A percentile compares a stretch with the other conserved stretches of the same genome.
These are phyloP conservation scores for Escallonia rubra DNA, from an alignment of 129 eudicot species.

Conservation along the genomic window DNA sequence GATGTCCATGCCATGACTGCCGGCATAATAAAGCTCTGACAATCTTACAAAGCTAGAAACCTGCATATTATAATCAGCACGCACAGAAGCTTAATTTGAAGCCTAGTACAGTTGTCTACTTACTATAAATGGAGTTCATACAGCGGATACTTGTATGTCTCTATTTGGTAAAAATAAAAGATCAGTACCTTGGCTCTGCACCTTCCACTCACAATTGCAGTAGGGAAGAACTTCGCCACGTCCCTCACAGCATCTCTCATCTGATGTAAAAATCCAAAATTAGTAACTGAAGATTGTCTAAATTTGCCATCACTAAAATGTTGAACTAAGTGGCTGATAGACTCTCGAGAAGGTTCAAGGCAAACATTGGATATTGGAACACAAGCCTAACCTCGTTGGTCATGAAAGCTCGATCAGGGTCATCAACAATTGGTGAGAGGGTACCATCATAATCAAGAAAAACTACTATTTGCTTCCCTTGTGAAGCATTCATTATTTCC, in stretches of 20 bases:
- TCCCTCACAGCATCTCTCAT: conserved; percentile 87
- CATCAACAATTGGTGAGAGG: conserved; percentile 80
- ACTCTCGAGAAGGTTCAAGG: too few relatives aligned
- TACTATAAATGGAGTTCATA: too few relatives aligned
- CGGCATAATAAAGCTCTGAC: conserved; percentile 85
- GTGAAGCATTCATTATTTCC: conserved; percentile 52
- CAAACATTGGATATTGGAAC: not conserved
- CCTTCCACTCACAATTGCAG: conserved; percentile 93
- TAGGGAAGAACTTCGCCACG: conserved; percentile 77
- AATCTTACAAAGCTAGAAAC: conserved; percentile 69
- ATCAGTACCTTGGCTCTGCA: conserved; percentile 71
- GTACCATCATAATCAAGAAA: conserved; percentile 97
- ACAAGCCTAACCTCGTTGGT: conserved; percentile 49
- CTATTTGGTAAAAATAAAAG: conserved; percentile 1
- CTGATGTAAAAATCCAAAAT: conserved; percentile 22
- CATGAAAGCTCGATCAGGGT: conserved; percentile 94
- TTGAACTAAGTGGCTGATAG: too few relatives aligned
- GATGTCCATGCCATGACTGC: conserved; percentile 99
- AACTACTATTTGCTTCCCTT: conserved; percentile 72
- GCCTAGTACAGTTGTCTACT: too few relatives aligned
- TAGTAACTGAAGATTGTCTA: not conserved
- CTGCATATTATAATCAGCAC: conserved; percentile 21
- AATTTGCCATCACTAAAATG: too few relatives aligned
- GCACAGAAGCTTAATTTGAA: not conserved
- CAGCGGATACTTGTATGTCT: not conserved